phyloP scores from a whole-genome alignment of 441 rosid genomes.

The Gossypium davidsonii region DNA sequence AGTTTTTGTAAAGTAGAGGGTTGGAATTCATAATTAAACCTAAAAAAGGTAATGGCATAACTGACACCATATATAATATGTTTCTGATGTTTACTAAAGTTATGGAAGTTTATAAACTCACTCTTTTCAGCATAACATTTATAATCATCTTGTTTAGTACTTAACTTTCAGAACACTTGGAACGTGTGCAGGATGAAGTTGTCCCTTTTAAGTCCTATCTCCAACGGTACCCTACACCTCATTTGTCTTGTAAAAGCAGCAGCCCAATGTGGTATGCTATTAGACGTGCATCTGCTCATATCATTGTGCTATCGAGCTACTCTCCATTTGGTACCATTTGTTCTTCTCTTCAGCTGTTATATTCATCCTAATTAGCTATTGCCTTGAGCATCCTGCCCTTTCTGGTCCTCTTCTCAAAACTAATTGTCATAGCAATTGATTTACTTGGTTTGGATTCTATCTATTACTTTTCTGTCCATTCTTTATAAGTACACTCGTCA shows the following conservation, averaged over 20 bases:
- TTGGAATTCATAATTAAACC: no score
- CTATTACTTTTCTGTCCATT: background rate
- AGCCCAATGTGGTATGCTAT: conserved; percentile 64
- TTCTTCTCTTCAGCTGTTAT: conserved; percentile 7
- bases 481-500: background rate
- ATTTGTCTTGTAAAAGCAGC: conserved; percentile 55
- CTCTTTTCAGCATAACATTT: conserved; percentile 4
- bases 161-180: conserved; percentile 9
- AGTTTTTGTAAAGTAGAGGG: no score
- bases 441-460: background rate
- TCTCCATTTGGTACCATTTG: conserved; percentile 58
- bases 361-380: background rate
- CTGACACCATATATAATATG: background rate
- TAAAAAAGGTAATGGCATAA: background rate
- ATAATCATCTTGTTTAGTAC: conserved; percentile 8
- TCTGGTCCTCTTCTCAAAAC: background rate
- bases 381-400: background rate
- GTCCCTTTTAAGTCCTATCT: conserved; percentile 52
- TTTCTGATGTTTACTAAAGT: background rate
- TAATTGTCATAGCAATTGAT: background rate
- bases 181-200: conserved; percentile 45
- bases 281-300: conserved; percentile 67
- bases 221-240: conserved; percentile 58
- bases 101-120: background rate
- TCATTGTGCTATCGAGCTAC: conserved; percentile 70